These are phyloP conservation scores for Hypoxylon sp. DNA, from an alignment of 2,329 filamentous ascomycete genomes.

Conservation along the genomic window DNA sequence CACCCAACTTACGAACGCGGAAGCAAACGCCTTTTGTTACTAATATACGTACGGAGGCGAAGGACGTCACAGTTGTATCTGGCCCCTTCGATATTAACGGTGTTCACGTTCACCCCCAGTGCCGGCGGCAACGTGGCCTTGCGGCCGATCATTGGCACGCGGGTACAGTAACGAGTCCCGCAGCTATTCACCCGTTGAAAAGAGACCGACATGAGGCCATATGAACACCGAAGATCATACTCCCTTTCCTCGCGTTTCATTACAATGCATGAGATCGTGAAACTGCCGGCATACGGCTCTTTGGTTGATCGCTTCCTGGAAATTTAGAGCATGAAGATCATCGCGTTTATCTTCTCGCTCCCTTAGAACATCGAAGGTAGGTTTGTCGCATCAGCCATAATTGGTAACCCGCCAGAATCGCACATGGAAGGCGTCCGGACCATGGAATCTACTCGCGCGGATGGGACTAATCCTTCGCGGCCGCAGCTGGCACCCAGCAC, in stretches of 20 bases:
- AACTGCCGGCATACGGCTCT: constrained; percentile 43
- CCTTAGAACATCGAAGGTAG: constrained; percentile 11
- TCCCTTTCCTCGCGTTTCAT: constrained; percentile 35
- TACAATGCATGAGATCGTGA: constrained; percentile 33
- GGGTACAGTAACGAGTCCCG: constrained; percentile 35
- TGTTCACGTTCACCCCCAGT: constrained; percentile 20
- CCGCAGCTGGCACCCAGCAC: constrained; percentile 41
- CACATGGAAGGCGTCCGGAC: constrained; percentile 30
- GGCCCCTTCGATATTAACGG: constrained; percentile 11
- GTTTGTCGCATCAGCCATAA: constrained; percentile 22
- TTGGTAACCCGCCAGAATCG: constrained; percentile 34
- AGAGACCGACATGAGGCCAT: constrained; percentile 46
- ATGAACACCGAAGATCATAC: constrained; percentile 45
- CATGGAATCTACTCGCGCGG: constrained; percentile 31
- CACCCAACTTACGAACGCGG: constrained; percentile 22
- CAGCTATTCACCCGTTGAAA: constrained; percentile 44
- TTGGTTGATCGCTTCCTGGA: constrained; percentile 23
- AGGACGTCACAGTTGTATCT: constrained; percentile 8
- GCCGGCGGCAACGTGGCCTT: constrained; percentile 42
- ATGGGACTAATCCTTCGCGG: constrained; percentile 41
- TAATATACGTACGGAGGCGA: constrained; percentile 17
- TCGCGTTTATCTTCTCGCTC: background rate
- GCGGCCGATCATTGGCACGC: constrained; percentile 39
- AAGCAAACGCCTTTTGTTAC: constrained; percentile 29
- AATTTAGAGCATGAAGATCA: constrained; percentile 21